Conservation (phyloP, 768 basidiomycete genomes). For the Coprinellus micaceus region DNA sequence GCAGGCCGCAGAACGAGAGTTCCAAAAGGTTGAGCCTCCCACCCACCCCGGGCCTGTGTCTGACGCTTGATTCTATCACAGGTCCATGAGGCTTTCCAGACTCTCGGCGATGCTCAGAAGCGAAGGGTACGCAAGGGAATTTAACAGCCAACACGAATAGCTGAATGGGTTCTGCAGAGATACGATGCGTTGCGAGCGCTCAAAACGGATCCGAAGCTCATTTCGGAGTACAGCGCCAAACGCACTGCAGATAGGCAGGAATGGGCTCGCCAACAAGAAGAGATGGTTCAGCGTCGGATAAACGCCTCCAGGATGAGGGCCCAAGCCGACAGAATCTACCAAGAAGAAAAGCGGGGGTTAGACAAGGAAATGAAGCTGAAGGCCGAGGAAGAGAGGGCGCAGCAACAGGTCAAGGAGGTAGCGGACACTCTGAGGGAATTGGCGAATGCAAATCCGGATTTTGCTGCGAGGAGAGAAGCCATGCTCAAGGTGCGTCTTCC, state of each 20-base stretch:
- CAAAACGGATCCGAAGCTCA: conserved; percentile 9
- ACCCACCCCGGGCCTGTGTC: too few species aligned
- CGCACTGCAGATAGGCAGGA: conserved; percentile 13
- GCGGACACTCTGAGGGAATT: conserved; percentile 55
- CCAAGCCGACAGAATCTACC: not conserved
- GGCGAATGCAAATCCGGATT: conserved; percentile 55
- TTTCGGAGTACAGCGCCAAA: conserved; percentile 8
- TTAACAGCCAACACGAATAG: too few species aligned
- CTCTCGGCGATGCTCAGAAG: conserved; percentile 50
- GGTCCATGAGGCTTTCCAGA: conserved; percentile 62
- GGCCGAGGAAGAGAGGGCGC: conserved; percentile 30
- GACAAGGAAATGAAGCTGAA: conserved; percentile 16
- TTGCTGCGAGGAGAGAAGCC: conserved; percentile 52
- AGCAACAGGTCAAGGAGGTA: conserved; percentile 37
- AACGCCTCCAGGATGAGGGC: conserved; percentile 4
- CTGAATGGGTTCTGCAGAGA: too few species aligned
- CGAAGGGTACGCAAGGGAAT: conserved; percentile 49
- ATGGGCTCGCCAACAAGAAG: conserved; percentile 14
- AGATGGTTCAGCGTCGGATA: conserved; percentile 9
- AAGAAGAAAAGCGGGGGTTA: not conserved
- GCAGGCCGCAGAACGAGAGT: conserved; percentile 51
- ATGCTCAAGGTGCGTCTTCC: conserved; percentile 41
- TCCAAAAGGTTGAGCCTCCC: conserved; percentile 47
- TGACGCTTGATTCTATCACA: too few species aligned
- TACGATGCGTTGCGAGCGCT: conserved; percentile 6